Percentiles rank a stretch among this genome's conserved stretches.
Evolutionary conservation across 2,329 filamentous ascomycete species (phyloP).

Genomic region (Seiridium cupressi): DNA sequence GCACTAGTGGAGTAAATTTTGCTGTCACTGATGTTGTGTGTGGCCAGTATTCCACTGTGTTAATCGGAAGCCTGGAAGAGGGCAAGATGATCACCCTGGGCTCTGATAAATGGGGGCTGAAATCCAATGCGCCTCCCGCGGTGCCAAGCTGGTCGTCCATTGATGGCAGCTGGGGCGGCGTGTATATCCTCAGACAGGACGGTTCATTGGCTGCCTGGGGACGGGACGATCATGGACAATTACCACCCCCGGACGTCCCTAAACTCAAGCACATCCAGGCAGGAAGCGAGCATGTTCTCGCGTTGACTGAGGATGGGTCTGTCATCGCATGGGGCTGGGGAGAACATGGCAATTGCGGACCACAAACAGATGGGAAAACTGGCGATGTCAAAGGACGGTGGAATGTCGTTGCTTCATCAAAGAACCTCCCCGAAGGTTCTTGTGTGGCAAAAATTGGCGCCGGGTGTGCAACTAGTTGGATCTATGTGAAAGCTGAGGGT

Average conservation of each 20-base stretch:
- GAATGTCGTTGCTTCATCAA: constrained; percentile 63
- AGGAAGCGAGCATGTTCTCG: constrained; percentile 89
- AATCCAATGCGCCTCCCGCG: constrained; percentile 51
- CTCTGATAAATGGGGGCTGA: constrained; percentile 69
- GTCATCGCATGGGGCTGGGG: constrained; percentile 94
- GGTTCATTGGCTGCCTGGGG: constrained; percentile 73
- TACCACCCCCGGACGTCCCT: constrained; percentile 64
- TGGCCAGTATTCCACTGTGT: constrained; percentile 81
- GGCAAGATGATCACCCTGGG: constrained; percentile 69
- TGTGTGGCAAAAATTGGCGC: constrained; percentile 66
- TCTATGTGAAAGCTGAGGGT: constrained; percentile 45
- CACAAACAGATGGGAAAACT: constrained; percentile 53
- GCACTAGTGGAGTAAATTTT: constrained; percentile 59
- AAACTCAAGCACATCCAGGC: constrained; percentile 64
- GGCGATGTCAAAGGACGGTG: constrained; percentile 65
- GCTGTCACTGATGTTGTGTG: constrained; percentile 67
- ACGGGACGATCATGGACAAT: constrained; percentile 79
- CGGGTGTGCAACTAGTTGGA: constrained; percentile 90
- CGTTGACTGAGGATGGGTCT: constrained; percentile 60
- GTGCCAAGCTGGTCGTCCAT: constrained; percentile 65
- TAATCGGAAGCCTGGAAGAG: constrained; percentile 55
- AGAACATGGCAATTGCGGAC: constrained; percentile 94
- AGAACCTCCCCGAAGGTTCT: constrained; percentile 48
- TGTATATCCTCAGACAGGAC: constrained; percentile 67
- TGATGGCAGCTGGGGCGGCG: constrained; percentile 76